Evolutionary conservation across 192 early-diverging fungal genomes (phyloP), one percentile per base, ranked within the genome.

Genomic region (Entophlyctis luteolus): DNA sequence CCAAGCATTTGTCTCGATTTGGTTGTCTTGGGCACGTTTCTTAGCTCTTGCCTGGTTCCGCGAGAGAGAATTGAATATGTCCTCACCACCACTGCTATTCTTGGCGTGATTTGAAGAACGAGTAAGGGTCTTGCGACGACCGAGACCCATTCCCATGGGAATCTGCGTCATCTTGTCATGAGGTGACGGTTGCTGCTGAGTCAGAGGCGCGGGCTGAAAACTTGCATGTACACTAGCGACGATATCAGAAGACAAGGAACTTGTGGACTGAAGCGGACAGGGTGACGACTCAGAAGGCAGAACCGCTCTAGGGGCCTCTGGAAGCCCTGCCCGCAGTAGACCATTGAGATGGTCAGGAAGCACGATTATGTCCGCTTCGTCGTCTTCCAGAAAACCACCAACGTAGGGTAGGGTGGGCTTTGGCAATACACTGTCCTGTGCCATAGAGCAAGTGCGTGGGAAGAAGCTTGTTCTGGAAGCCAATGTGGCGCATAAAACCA

Each of bases 1-100:
- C 93, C 94, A 94, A 55, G 18, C 14, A 25, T 65, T 48, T 31
- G 46, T 32, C n/a, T 35, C 14, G 57, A 50, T 65, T 35, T 22
- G n/a, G 8, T 8, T 42, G 39, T 32, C 25, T 25, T 10, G 14
- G 20, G 22, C 8, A 12, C 25, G 48, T 36, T 31, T 34, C 27
- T 23, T 32, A 45, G 32, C 22, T n/a, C n/a, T 42, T 12, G 39
- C 8, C 39, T 42, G 39, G 10, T 31, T 63, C 20, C 48, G n/a
- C 23, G 20, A 20, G 6, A 50, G 12, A 4, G 67, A 57, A 57
- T 45, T 46, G 27, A 59, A 36, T 12, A 59, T 68, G 52, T 27
- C 63, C 25, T 48, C 68, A n/a, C 31, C 57, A 36, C 38, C 63
- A 32, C 45, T 67, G 46, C 33, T 34, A 6, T 59, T 5, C 1